Percentiles rank a stretch among this genome's conserved stretches.
Evolutionary conservation across 257 asterid genomes (phyloP).

Genomic region (Ophiorrhiza pumila): DNA sequence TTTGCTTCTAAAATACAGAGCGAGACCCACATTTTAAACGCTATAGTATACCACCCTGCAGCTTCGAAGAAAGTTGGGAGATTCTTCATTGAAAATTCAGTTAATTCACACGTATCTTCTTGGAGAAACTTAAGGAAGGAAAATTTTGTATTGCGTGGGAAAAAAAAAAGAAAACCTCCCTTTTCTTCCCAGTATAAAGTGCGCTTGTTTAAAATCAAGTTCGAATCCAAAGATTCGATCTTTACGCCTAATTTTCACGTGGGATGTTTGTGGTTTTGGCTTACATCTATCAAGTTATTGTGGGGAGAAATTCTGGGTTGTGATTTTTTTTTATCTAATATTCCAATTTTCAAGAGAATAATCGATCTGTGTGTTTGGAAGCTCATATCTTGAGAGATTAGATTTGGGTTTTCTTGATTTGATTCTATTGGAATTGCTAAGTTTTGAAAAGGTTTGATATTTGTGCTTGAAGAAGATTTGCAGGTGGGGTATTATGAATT

Average conservation of each 20-base stretch:
- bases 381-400: neutral
- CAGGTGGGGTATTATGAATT: conserved; percentile 8
- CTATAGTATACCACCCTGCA: too few relatives aligned
- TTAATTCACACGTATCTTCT: neutral
- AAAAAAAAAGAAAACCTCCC: neutral
- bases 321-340: neutral
- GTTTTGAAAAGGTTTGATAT: neutral
- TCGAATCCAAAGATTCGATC: conserved; percentile 2
- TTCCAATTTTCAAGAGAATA: neutral
- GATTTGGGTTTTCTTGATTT: conserved; percentile 4
- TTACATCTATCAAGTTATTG: conserved; percentile 2
- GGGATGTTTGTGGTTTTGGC: neutral
- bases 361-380: neutral
- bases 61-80: conserved; percentile 10
- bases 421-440: too few relatives aligned
- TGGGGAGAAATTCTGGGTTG: neutral
- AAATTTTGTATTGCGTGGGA: too few relatives aligned
- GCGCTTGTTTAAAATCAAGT: neutral
- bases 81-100: neutral
- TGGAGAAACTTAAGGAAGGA: neutral
- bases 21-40: too few relatives aligned
- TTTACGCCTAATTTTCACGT: neutral
- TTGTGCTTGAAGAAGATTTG: conserved; percentile 10
- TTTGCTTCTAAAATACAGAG: neutral
- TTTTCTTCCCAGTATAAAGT: neutral